Evolutionary conservation across 164 flowering plant species (phyloP), one percentile per base, ranked within the genome.

Genomic region (Dillenia turbinata): DNA sequence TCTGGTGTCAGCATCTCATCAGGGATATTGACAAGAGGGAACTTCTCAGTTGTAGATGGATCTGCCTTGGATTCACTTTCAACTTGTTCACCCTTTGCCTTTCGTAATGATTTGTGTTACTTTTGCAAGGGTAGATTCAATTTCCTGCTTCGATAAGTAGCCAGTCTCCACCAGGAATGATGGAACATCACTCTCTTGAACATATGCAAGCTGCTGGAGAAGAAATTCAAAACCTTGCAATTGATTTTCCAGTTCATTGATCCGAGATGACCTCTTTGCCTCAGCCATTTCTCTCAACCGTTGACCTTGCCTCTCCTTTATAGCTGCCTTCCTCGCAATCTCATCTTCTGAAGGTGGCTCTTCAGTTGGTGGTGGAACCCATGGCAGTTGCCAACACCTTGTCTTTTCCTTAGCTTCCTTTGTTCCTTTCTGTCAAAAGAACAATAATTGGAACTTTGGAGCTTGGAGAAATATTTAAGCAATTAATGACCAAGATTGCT

Each of bases 211-310:
- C 78, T 87, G 91, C 67, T 76, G 67, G 55, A 88, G 69, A 59
- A 94, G 89, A 72, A 88, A 89, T 46, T 86, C 90, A 76, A 94
- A 73, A 56, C 88, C 92, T 56, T 81, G 82, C 71, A 78, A 67
- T 66, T 91, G 85, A 75, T 82, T 89, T 74, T 94, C 97, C 54
- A 91, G 78, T 67, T 94, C 97, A 64, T 75, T 85, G 59, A 94
- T 88, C 70, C 80, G 81, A 11, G 95, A 89, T 45, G 77, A 76
- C 73, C 90, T 86, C 82, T 88, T 94, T 15, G 92, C 89, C 65
- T 94, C 97, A 59, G 97, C 99, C 97, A 95, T 89, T 70, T 92
- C 97, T 65, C 94, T 79, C 67, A 95, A 73, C 19, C 96, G 78
- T 76, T 94, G 96, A 54, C 93, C 92, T 71, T 88, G 94, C 64